Evolutionary conservation across 2,329 filamentous ascomycete genomes (phyloP).

Genomic region (Trichoderma brevicompactum): DNA sequence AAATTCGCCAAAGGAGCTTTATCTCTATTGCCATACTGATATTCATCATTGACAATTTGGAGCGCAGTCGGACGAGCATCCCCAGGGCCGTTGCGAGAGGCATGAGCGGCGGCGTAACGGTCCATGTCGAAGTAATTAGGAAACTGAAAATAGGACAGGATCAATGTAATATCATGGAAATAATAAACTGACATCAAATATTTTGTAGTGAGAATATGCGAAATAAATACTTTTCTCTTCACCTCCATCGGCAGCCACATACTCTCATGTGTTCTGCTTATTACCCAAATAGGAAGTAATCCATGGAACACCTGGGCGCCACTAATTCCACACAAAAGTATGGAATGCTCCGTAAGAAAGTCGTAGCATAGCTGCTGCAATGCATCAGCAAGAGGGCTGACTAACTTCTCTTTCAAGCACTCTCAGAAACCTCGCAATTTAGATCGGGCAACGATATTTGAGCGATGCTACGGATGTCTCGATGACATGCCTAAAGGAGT

Average conservation of each 20-base stretch:
- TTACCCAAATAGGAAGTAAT: constrained; percentile 15
- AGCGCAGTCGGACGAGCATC: constrained; percentile 4
- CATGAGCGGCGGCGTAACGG: background rate
- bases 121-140: background rate
- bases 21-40: background rate
- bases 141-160: too few species aligned
- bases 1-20: background rate
- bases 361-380: background rate
- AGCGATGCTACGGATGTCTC: background rate
- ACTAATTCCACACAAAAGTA: background rate
- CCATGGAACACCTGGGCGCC: background rate
- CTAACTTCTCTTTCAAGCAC: background rate
- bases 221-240: background rate
- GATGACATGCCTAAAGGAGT: constrained; percentile 25
- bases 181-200: background rate
- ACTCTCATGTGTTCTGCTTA: constrained; percentile 2
- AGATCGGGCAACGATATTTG: background rate
- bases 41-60: constrained; percentile 7
- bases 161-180: too few species aligned
- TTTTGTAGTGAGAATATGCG: too few species aligned
- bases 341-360: background rate
- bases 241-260: background rate
- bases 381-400: background rate
- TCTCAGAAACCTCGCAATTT: background rate
- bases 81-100: constrained; percentile 13